phyloP scores from a whole-genome alignment of 75 land plant genomes.

The Selaginella tamariscina region DNA sequence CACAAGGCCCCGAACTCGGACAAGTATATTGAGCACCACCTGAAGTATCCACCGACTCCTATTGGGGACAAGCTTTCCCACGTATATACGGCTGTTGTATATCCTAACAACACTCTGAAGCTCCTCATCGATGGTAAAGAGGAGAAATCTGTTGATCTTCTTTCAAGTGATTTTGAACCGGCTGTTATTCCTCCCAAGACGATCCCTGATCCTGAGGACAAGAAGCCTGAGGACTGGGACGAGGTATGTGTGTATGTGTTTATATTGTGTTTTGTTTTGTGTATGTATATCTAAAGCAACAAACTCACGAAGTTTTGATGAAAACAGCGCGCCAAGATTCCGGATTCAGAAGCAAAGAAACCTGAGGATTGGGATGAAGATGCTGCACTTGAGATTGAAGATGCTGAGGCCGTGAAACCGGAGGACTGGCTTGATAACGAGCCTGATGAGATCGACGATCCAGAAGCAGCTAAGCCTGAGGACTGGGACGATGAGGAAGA shows the following conservation, averaged over 20 bases:
- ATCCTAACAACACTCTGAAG: conserved; percentile 13
- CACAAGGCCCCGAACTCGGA: conserved; percentile 24
- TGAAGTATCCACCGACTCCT: conserved; percentile 10
- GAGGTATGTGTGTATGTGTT: no score
- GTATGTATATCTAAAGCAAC: no score
- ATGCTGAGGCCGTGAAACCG: conserved; percentile 28
- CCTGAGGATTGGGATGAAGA: conserved; percentile 42
- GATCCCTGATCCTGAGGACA: conserved; percentile 35
- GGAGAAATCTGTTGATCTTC: conserved; percentile 4
- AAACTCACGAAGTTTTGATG: no score
- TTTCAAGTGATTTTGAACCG: conserved; percentile 19
- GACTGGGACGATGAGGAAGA: conserved; percentile 34
- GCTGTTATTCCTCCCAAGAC: conserved; percentile 32
- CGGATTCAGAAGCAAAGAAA: conserved; percentile 26
- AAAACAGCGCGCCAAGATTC: conserved; percentile 27
- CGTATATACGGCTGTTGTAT: conserved; percentile 10
- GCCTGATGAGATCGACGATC: conserved; percentile 35
- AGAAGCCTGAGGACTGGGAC: conserved; percentile 36
- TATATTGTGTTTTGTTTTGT: no score
- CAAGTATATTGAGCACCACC: conserved; percentile 25
- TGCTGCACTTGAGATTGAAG: conserved; percentile 33
- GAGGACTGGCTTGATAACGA: conserved; percentile 39
- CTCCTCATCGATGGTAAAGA: conserved; percentile 13
- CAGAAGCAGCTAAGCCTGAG: conserved; percentile 26
- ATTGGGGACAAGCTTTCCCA: conserved; percentile 5